phyloP scores from a whole-genome alignment of 495 filamentous ascomycete species.

The Penicillium tannophilum region DNA sequence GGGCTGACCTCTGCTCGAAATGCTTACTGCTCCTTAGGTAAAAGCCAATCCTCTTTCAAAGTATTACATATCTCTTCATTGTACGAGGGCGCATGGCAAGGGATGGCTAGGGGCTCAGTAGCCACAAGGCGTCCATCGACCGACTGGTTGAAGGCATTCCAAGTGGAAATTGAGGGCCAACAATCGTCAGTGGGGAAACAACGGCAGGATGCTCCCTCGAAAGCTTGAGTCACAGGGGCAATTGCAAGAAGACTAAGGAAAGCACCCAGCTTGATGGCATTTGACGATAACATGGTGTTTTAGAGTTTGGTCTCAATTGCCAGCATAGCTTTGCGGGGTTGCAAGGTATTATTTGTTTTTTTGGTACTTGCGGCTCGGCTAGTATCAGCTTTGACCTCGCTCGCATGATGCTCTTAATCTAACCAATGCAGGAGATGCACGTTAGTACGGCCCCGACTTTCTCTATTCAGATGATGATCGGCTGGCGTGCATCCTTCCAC shows the following conservation, averaged over 20 bases:
- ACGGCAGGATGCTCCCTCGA: slow-evolving; percentile 19
- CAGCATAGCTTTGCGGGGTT: too few species aligned
- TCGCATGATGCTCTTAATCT: background rate
- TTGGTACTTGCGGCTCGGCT: too few species aligned
- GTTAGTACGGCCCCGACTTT: background rate
- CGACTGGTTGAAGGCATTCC: slow-evolving; percentile 45
- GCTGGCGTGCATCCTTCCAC: background rate
- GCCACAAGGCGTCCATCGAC: slow-evolving; percentile 46
- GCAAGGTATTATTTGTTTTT: too few species aligned
- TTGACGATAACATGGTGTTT: background rate
- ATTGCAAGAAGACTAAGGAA: slow-evolving; percentile 1
- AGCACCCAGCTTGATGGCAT: slow-evolving; percentile 1
- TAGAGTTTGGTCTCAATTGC: background rate
- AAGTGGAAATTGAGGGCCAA: slow-evolving; percentile 47
- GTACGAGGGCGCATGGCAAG: slow-evolving; percentile 49
- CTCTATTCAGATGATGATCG: slow-evolving; percentile 4
- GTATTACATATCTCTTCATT: slow-evolving; percentile 30
- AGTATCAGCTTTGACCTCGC: too few species aligned
- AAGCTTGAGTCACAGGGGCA: background rate
- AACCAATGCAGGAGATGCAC: background rate
- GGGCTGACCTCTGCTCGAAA: slow-evolving; percentile 29
- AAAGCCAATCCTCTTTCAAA: slow-evolving; percentile 25
- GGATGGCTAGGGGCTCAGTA: slow-evolving; percentile 44
- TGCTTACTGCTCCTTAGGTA: slow-evolving; percentile 29
- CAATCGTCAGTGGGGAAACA: slow-evolving; percentile 42